Base-by-base conservation (phyloP, 2,329 filamentous ascomycete species). In the Neofusicoccum umdonicola region DNA sequence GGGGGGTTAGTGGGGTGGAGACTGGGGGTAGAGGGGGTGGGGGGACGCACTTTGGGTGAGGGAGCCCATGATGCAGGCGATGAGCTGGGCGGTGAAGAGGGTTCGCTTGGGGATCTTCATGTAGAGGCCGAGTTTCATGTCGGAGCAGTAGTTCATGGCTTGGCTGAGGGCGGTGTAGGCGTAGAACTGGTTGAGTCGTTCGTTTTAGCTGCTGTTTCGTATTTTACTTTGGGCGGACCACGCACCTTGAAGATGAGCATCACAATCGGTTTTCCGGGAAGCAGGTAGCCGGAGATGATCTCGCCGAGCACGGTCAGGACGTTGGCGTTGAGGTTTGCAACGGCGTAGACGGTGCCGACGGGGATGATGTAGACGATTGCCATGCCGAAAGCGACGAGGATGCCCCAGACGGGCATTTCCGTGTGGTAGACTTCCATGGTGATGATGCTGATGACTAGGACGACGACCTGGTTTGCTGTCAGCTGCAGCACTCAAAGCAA, bases 241-340 rank as follows among this genome's bases (percentile, higher is more conserved):
- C 22, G 15, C 13, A 52, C 60, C 60, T 64, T 64, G 35, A 64
- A 64, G 19, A 64, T 64, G 13, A 64, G 62, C 62, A 64, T 64
- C 6, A 61, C 63, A 34, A 65, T 65, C 12, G 63, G 63, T 19
- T 65, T 65, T 1, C 63, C 63, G 0, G 63, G 63, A 13, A 60
- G 56, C 3, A 61, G 39, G 74, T 91, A 91, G 3, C 89, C 89
- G 65, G 89, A 84, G 66, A 92, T 84, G 69, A 74, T 72, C 41
- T 72, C 70, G 15, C 68, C 70, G 41, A 74, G 68, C 15, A 92
- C 88, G 68, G 92, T 92, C 35, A 64, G 27, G 4, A 64, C 62
- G 44, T 64, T 64, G 52, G 62, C 51, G 35, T 64, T 64, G 13
- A 64, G 52, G 13, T 64, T 64, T 2, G 62, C 62, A n/a, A 64